phyloP scores from a whole-genome alignment of 169 alveolate genomes.

The Cryptosporidium parvum region DNA sequence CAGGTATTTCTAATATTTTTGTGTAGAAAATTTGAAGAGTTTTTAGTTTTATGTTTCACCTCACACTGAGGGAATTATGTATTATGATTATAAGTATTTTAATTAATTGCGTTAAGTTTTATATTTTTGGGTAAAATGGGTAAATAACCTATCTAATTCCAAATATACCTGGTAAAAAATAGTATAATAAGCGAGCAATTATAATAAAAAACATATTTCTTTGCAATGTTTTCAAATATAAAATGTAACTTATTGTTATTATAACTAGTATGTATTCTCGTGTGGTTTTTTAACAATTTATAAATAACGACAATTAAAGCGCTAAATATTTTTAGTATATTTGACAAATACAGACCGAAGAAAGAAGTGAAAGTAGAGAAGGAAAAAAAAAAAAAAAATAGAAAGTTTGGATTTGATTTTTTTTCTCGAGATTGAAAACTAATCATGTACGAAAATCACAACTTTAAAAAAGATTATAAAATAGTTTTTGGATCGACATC shows the following conservation, averaged over 20 bases:
- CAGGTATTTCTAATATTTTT: no score
- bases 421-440: background rate
- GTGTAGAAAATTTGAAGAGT: no score
- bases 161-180: no score
- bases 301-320: background rate
- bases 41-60: background rate
- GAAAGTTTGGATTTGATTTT: background rate
- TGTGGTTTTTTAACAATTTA: background rate
- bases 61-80: background rate
- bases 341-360: background rate
- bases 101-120: no score
- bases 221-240: no score
- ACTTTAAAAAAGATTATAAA: slow-evolving; percentile 15
- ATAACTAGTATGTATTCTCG: no score
- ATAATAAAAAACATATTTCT: no score
- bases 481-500: slow-evolving; percentile 67
- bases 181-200: no score
- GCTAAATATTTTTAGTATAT: background rate
- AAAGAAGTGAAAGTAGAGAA: background rate
- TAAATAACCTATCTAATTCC: no score
- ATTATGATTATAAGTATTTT: no score
- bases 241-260: no score
- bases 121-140: no score
- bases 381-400: background rate
- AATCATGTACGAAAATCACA: background rate